Evolutionary conservation across 306 rosid genomes (phyloP), one percentile per base, ranked within the genome.

Genomic region (Canavalia gladiata): DNA sequence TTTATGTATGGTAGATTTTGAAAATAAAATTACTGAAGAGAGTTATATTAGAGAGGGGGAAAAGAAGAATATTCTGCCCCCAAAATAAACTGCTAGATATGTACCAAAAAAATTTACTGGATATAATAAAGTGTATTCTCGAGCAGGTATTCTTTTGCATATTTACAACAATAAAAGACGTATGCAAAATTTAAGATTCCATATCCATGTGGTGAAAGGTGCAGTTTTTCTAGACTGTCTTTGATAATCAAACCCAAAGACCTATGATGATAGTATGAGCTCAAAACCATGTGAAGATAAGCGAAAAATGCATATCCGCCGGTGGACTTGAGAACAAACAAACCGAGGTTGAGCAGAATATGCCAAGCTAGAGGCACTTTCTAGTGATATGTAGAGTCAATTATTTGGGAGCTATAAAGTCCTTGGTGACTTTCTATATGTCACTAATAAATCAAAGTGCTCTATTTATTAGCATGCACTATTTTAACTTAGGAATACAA

Each of bases 271-370:
- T 87, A 77, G 87, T 84, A 60, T 76, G 85, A 81, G 82, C 78
- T 84, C 82, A 79, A 78, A 62, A 84, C 76, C 92, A 90, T 83
- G 94, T 81, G 90, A 77, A 69, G 6, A 55, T 75, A 76, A 6
- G 59, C 34, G 50, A 57, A 7, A 18, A 18, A 18, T 18, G 25
- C 25, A 18, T 18, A 18, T 18, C 25, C 25, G 25, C 25, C 25
- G 25, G 25, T 18, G 25, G 25, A 18, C 25, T 18, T 18, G 0
- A 18, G 2, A 39, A 62, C 45, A 62, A 60, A 63, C 12, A 63
- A 63, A 57, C 45, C 4, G 2, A 42, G 50, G 11, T 45, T 45
- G 31, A 6, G 3, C 2, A 6, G 31, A 18, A 25, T 28, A 55
- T 6, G 33, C 60, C 33, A 55, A 55, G 6, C 60, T 55, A 8